These are phyloP conservation scores for Drosera spatulata DNA, from an alignment of 179 eudicot species.

Conservation along the genomic window DNA sequence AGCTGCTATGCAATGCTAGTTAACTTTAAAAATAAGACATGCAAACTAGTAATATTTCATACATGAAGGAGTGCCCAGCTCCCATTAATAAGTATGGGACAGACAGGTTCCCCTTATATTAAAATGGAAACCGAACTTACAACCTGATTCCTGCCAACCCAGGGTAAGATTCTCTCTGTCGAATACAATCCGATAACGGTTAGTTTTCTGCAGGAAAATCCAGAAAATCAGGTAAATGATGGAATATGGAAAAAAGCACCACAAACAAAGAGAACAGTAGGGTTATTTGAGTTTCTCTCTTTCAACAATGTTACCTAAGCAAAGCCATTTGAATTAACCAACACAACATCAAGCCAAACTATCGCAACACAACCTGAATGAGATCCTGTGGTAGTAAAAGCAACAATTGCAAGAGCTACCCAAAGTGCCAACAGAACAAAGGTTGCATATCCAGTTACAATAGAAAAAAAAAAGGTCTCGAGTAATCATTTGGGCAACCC, in stretches of 20 bases:
- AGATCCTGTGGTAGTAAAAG: too few relatives aligned
- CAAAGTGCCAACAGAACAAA: too few relatives aligned
- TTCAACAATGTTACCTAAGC: background rate
- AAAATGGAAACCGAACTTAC: constrained; percentile 24
- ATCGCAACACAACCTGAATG: background rate
- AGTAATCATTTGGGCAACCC: background rate
- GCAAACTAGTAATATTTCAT: too few relatives aligned
- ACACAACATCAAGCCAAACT: background rate
- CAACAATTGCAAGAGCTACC: too few relatives aligned
- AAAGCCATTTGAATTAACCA: background rate
- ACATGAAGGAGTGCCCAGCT: too few relatives aligned
- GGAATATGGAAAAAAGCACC: background rate
- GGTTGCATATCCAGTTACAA: too few relatives aligned
- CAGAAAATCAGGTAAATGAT: background rate
- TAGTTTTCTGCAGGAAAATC: constrained; percentile 57
- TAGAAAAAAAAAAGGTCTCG: too few relatives aligned
- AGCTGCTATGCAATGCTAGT: too few relatives aligned
- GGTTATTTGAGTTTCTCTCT: background rate
- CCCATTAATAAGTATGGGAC: too few relatives aligned
- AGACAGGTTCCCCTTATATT: background rate
- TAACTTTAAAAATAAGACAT: too few relatives aligned
- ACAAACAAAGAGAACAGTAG: background rate
- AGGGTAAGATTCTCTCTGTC: constrained; percentile 68
- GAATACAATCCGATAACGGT: constrained; percentile 79
- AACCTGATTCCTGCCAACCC: constrained; percentile 76